These are phyloP conservation scores for Niebla homalea DNA, from an alignment of 495 filamentous ascomycete genomes.

Conservation along the genomic window DNA sequence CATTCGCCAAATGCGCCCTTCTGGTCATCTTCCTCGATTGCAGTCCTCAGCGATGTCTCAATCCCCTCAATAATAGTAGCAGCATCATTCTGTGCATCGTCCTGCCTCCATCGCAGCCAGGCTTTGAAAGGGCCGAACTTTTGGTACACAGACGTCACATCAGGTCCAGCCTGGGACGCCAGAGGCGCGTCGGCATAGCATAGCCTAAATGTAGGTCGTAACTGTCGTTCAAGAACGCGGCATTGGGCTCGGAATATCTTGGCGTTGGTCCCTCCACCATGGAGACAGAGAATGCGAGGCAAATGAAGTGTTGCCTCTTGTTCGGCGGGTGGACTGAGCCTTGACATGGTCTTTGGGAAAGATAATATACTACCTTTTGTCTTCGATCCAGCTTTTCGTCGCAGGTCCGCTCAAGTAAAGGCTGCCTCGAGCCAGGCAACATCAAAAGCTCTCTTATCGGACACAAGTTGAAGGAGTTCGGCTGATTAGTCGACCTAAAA, in stretches of 20 bases:
- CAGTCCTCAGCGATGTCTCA: background rate
- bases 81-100: constrained; percentile 7
- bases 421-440: no score
- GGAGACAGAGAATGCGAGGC: constrained; percentile 54
- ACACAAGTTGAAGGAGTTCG: no score
- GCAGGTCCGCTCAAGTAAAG: no score
- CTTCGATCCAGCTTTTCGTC: no score
- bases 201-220: constrained; percentile 40
- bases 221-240: constrained; percentile 32
- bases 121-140: constrained; percentile 43
- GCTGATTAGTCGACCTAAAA: no score
- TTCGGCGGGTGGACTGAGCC: background rate
- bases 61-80: background rate
- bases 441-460: no score
- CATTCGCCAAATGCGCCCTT: constrained; percentile 36
- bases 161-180: constrained; percentile 32
- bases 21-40: constrained; percentile 26
- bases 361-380: no score
- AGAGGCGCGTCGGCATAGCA: constrained; percentile 48
- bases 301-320: constrained; percentile 16
- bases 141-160: constrained; percentile 40
- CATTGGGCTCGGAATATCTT: constrained; percentile 47
- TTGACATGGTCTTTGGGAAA: no score
- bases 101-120: constrained; percentile 43
- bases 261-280: constrained; percentile 52